Percentiles rank a stretch among this genome's conserved stretches.
Evolutionary conservation across 2,329 filamentous ascomycete species (phyloP).

Genomic region (Cladosporium sp.): DNA sequence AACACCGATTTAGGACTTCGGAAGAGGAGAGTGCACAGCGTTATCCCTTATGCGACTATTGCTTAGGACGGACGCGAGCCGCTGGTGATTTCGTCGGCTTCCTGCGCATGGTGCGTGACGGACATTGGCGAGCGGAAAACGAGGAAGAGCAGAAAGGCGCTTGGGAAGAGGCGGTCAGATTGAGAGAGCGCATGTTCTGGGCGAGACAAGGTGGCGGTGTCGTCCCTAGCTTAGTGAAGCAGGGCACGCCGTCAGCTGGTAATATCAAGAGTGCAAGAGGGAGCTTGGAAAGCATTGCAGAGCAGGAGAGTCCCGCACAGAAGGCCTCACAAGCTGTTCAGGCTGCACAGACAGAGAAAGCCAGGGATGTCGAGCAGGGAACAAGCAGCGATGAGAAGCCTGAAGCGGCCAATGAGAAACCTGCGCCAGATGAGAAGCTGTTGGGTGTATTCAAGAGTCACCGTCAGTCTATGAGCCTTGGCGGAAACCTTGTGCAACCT

Average conservation of each 20-base stretch:
- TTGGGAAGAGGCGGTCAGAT: constrained; percentile 89
- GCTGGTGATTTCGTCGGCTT: constrained; percentile 93
- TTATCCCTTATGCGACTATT: constrained; percentile 87
- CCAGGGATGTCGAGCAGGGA: background rate
- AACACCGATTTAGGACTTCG: constrained; percentile 82
- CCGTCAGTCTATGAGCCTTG: constrained; percentile 11
- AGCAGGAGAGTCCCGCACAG: constrained; percentile 6
- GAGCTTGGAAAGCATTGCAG: constrained; percentile 22
- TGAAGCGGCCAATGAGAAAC: background rate
- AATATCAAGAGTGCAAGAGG: constrained; percentile 16
- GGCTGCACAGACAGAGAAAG: background rate
- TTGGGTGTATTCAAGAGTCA: constrained; percentile 10
- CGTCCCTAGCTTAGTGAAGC: constrained; percentile 54
- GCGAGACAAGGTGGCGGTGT: constrained; percentile 87
- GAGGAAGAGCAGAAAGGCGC: constrained; percentile 78
- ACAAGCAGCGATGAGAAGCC: background rate
- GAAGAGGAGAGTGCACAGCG: constrained; percentile 82
- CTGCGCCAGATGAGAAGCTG: constrained; percentile 9
- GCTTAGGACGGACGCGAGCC: constrained; percentile 74
- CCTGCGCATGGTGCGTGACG: constrained; percentile 84
- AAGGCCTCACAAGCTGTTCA: constrained; percentile 4
- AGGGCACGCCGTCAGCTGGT: constrained; percentile 4
- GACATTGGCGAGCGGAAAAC: constrained; percentile 80
- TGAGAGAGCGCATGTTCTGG: constrained; percentile 98
- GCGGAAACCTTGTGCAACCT: background rate